Percentiles rank a stretch among this genome's conserved stretches.
Conservation (phyloP, 2,329 filamentous ascomycete species). For the Alternaria atra region DNA sequence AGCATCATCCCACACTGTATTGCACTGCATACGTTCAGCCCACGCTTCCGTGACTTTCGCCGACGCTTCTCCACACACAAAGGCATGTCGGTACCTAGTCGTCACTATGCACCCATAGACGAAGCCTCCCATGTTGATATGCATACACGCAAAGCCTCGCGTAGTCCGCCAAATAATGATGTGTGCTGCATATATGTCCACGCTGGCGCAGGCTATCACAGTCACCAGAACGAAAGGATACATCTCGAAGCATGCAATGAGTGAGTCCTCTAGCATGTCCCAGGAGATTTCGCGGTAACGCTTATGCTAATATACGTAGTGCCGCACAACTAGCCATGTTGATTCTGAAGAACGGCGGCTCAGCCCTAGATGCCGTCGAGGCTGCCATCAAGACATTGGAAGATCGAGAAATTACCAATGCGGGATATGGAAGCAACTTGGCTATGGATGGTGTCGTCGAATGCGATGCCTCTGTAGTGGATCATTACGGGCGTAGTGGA, state of each 20-base stretch:
- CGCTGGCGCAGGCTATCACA: conserved; percentile 94
- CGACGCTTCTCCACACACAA: conserved; percentile 35
- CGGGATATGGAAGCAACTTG: conserved; percentile 94
- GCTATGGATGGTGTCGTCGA: conserved; percentile 91
- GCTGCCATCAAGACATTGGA: conserved; percentile 87
- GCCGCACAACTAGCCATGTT: conserved; percentile 86
- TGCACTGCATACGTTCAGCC: conserved; percentile 32
- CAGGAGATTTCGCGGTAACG: background rate
- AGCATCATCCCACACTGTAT: background rate
- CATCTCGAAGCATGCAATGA: conserved; percentile 89
- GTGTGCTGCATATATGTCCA: conserved; percentile 90
- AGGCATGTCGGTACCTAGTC: conserved; percentile 37
- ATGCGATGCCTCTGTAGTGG: conserved; percentile 92
- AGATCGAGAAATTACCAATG: conserved; percentile 95
- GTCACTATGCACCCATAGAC: conserved; percentile 32
- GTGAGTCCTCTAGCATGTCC: conserved; percentile 64
- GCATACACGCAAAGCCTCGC: conserved; percentile 50
- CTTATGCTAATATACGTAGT: conserved; percentile 56
- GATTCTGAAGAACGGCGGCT: conserved; percentile 78
- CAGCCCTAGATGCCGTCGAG: conserved; percentile 88
- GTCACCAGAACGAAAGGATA: conserved; percentile 80
- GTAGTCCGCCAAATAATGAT: conserved; percentile 54
- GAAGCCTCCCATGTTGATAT: conserved; percentile 32
- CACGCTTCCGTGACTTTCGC: conserved; percentile 36
- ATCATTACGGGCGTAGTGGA: conserved; percentile 89